Base-by-base conservation (phyloP, 140 eudicot species). In the Cichorium intybus region DNA sequence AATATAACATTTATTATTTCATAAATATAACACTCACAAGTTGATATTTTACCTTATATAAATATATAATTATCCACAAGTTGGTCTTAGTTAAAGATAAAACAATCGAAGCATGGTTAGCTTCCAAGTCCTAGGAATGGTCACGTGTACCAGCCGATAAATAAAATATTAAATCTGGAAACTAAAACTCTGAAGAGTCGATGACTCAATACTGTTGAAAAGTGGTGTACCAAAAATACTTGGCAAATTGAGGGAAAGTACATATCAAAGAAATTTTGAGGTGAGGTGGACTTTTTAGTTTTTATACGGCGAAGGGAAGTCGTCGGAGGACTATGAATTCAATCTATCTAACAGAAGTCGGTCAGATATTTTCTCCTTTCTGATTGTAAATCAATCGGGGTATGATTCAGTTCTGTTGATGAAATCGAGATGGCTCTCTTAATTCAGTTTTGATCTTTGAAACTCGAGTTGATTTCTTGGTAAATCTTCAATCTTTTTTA, bases 131-230 rank as follows among this genome's bases (percentile, higher is more conserved):
- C 20, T 11, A 52, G 9, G 26, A n/a, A 23, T 49, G 8, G 22
- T 5, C 62, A 53, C 72, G 35, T 55, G 64, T 24, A 68, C 45
- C 45, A 35, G 22, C 31, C 23, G 18, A 66, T 6, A 56, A 45
- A 68, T 31, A 14, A 15, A 39, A 12, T 1, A 39, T 12, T 7
- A 41, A 21, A 50, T 10, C 27, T 34, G 31, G 27, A 47, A 70
- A 49, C 17, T 41, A 58, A 27, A 56, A 37, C 20, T 20, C 35
- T 29, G 26, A 69, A 58, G 54, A 73, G 79, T 66, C 74, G 66
- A 74, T 37, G 57, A 74, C 79, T 58, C 79, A 64, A 73, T 52
- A 53, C 50, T 39, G 56, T 64, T 55, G 64, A 56, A 73, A 54
- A 62, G 55, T 10, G 41, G 16, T 70, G 10, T 23, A 61, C 53